Percentiles rank a stretch among this genome's conserved stretches.
Conservation (phyloP, 2,329 filamentous ascomycete genomes). For the Epichloe scottii region DNA sequence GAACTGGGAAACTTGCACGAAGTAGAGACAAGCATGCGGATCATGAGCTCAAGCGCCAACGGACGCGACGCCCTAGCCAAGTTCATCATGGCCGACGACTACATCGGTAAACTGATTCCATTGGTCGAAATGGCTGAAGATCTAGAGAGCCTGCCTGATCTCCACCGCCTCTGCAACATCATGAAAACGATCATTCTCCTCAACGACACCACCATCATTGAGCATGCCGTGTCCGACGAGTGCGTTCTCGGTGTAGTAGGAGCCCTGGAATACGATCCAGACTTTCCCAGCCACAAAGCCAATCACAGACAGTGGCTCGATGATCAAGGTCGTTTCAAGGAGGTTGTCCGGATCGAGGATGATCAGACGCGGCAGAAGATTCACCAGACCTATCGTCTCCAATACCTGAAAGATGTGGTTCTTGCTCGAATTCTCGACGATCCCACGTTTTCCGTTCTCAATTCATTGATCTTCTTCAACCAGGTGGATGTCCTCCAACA, state of each 20-base stretch:
- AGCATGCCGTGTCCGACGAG: slow-evolving; percentile 81
- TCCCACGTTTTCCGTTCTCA: slow-evolving; percentile 92
- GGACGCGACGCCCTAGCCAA: slow-evolving; percentile 82
- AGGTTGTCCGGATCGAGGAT: slow-evolving; percentile 88
- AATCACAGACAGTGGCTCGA: slow-evolving; percentile 91
- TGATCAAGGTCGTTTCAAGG: slow-evolving; percentile 83
- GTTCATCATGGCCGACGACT: slow-evolving; percentile 73
- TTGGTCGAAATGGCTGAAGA: slow-evolving; percentile 84
- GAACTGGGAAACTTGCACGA: slow-evolving; percentile 74
- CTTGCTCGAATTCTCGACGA: slow-evolving; percentile 92
- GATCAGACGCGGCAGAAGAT: slow-evolving; percentile 76
- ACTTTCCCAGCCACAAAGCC: slow-evolving; percentile 94
- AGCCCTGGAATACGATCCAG: slow-evolving; percentile 92
- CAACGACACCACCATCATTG: slow-evolving; percentile 91
- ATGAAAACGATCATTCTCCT: slow-evolving; percentile 93
- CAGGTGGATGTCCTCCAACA: slow-evolving; percentile 96
- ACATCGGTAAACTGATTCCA: slow-evolving; percentile 76
- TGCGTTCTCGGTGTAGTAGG: slow-evolving; percentile 87
- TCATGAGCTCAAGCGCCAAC: slow-evolving; percentile 57
- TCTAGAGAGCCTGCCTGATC: slow-evolving; percentile 70
- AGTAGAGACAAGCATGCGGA: slow-evolving; percentile 73
- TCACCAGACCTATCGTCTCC: slow-evolving; percentile 87
- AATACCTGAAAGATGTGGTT: slow-evolving; percentile 97
- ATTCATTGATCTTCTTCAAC: slow-evolving; percentile 97
- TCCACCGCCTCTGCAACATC: slow-evolving; percentile 91